A percentile compares a stretch with the other conserved stretches of the same genome.
Evolutionary conservation across 1,284 basidiomycete genomes (phyloP).

Genomic region (Earliella scabrosa): DNA sequence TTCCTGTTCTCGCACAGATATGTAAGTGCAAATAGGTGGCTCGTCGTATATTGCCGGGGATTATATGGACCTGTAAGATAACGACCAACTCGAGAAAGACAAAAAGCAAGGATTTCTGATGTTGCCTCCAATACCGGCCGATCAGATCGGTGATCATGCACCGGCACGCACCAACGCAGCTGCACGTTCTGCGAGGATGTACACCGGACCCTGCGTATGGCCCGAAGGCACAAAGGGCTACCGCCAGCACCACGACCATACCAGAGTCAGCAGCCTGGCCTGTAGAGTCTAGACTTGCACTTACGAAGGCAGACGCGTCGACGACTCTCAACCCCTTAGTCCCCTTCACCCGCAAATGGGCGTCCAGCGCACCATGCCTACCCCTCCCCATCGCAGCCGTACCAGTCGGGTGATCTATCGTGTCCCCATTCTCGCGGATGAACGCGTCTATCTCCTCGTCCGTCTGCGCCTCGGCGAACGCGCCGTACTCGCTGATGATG

Average conservation of each 20-base stretch:
- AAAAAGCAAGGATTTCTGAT: no score
- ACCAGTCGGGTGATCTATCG: slow-evolving; percentile 32
- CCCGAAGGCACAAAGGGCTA: slow-evolving; percentile 14
- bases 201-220: slow-evolving; percentile 10
- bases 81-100: no score
- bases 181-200: slow-evolving; percentile 12
- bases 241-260: neutral
- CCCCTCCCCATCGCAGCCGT: slow-evolving; percentile 30
- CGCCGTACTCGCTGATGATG: slow-evolving; percentile 10
- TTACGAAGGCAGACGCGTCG: slow-evolving; percentile 18
- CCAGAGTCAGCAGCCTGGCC: neutral
- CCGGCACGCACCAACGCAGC: slow-evolving; percentile 1
- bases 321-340: slow-evolving; percentile 15
- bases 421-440: slow-evolving; percentile 21
- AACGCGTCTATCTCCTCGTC: slow-evolving; percentile 29
- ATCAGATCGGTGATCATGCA: no score
- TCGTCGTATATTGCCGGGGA: no score
- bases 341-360: slow-evolving; percentile 12
- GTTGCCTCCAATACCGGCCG: no score
- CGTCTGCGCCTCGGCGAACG: slow-evolving; percentile 13
- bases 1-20: no score
- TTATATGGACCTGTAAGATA: no score
- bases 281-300: neutral
- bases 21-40: no score
- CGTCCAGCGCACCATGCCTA: neutral